Evolutionary conservation across 768 basidiomycete species (phyloP).

Genomic region (Auriscalpium vulgare): DNA sequence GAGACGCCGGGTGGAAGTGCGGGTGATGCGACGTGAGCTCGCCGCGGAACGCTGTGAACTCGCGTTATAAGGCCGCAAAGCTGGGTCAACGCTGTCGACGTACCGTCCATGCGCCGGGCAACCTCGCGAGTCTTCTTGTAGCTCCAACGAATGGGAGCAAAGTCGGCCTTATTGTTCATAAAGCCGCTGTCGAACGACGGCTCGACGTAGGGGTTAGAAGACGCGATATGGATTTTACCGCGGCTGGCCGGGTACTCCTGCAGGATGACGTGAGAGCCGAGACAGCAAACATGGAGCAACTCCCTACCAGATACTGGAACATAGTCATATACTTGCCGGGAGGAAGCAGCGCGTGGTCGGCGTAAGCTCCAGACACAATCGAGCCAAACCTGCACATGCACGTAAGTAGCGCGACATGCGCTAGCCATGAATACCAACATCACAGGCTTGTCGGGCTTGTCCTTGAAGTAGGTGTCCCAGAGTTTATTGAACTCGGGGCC

Average conservation of each 20-base stretch:
- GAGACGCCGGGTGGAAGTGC: conserved; percentile 63
- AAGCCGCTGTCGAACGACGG: conserved; percentile 68
- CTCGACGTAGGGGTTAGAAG: conserved; percentile 51
- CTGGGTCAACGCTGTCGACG: conserved; percentile 2
- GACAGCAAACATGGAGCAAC: not conserved
- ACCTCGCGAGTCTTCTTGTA: conserved; percentile 73
- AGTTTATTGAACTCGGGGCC: conserved; percentile 68
- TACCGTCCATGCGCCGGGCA: conserved; percentile 64
- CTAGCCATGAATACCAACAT: conserved; percentile 32
- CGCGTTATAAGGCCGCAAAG: not conserved
- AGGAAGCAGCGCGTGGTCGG: conserved; percentile 61
- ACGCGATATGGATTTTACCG: conserved; percentile 63
- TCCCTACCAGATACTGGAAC: conserved; percentile 58
- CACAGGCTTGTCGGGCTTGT: conserved; percentile 74
- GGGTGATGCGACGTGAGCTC: conserved; percentile 69
- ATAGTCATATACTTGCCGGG: conserved; percentile 68
- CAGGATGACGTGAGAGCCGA: not conserved
- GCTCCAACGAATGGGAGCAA: conserved; percentile 68
- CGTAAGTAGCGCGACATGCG: conserved; percentile 3
- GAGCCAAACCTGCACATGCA: conserved; percentile 43
- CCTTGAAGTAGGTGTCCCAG: conserved; percentile 67
- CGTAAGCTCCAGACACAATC: conserved; percentile 63
- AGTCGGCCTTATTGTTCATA: conserved; percentile 75
- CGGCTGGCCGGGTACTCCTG: conserved; percentile 70
- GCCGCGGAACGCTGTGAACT: conserved; percentile 50